These are phyloP conservation scores for Hypoxylon rickii DNA, from an alignment of 495 filamentous ascomycete species.

Conservation along the genomic window DNA sequence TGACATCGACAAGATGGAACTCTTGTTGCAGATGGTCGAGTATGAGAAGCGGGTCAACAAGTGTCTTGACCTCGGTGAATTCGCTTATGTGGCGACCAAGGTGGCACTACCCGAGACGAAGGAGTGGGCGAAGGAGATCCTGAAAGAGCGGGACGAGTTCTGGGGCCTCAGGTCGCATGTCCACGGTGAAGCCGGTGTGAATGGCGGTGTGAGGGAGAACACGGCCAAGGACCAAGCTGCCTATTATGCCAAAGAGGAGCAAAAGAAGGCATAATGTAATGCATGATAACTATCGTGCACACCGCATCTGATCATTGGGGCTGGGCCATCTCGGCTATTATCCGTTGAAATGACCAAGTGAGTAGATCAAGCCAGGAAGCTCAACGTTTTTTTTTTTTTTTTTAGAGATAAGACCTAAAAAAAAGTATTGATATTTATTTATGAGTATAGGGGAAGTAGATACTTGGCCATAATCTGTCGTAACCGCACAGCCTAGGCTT, in stretches of 20 bases:
- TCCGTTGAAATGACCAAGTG: no score
- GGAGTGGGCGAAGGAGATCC: slow-evolving; percentile 74
- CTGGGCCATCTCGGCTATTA: neutral
- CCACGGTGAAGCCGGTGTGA: slow-evolving; percentile 45
- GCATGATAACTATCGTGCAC: slow-evolving; percentile 3
- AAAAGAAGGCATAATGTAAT: slow-evolving; percentile 22
- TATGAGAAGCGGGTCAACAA: slow-evolving; percentile 78
- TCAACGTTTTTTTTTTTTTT: neutral
- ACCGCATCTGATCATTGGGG: neutral
- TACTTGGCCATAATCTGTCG: no score
- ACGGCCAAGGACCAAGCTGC: slow-evolving; percentile 45
- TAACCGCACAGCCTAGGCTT: no score
- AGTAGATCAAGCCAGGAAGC: neutral
- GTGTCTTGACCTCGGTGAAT: slow-evolving; percentile 78
- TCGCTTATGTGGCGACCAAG: slow-evolving; percentile 71
- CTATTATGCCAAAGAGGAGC: slow-evolving; percentile 44
- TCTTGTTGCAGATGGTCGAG: slow-evolving; percentile 93
- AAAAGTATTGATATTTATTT: no score
- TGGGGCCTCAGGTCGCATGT: slow-evolving; percentile 61
- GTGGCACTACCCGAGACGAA: slow-evolving; percentile 78
- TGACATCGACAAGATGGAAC: slow-evolving; percentile 95
- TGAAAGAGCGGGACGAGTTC: slow-evolving; percentile 75
- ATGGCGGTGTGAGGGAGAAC: slow-evolving; percentile 43
- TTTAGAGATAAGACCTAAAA: neutral
- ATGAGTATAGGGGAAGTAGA: no score